Conservation (phyloP, 2,329 filamentous ascomycete genomes). For the Alternaria burnsii region DNA sequence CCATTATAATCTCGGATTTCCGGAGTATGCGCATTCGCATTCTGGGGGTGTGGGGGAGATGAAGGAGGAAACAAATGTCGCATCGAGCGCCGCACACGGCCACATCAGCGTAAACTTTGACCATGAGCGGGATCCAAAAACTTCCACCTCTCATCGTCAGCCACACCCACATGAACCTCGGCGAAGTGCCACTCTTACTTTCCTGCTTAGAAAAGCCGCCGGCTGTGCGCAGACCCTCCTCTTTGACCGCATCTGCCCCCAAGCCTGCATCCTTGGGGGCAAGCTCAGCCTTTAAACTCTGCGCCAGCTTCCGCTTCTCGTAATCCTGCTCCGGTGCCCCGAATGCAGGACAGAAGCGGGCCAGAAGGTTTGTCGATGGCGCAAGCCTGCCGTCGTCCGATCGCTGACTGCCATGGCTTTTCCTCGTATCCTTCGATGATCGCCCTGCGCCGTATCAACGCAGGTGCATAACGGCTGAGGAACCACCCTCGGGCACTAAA, state of each 20-base stretch:
- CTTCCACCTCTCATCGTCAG: conserved; percentile 32
- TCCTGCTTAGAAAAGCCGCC: conserved; percentile 9
- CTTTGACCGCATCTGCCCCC: neutral
- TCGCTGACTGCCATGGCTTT: conserved; percentile 23
- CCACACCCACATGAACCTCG: conserved; percentile 16
- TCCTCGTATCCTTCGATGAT: conserved; percentile 24
- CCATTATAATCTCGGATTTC: neutral
- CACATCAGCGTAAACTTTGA: conserved; percentile 13
- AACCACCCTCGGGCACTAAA: conserved; percentile 39
- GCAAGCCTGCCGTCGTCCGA: conserved; percentile 31
- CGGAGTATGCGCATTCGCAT: conserved; percentile 4
- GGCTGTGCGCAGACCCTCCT: conserved; percentile 9
- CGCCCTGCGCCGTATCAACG: conserved; percentile 14
- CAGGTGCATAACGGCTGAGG: conserved; percentile 23
- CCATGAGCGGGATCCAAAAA: conserved; percentile 19
- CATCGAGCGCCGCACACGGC: conserved; percentile 11
- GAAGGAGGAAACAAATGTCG: conserved; percentile 14
- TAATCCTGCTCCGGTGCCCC: conserved; percentile 17
- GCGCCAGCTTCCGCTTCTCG: conserved; percentile 23
- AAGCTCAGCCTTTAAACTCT: conserved; percentile 11
- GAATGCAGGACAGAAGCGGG: conserved; percentile 5
- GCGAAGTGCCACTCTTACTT: conserved; percentile 8
- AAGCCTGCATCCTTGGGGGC: conserved; percentile 12
- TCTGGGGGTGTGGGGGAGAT: conserved; percentile 8
- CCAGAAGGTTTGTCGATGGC: conserved; percentile 27